Evolutionary conservation across 225 moss, liverwort and hornwort genomes (phyloP).

Genomic region (Pseudoscleropodium purum): DNA sequence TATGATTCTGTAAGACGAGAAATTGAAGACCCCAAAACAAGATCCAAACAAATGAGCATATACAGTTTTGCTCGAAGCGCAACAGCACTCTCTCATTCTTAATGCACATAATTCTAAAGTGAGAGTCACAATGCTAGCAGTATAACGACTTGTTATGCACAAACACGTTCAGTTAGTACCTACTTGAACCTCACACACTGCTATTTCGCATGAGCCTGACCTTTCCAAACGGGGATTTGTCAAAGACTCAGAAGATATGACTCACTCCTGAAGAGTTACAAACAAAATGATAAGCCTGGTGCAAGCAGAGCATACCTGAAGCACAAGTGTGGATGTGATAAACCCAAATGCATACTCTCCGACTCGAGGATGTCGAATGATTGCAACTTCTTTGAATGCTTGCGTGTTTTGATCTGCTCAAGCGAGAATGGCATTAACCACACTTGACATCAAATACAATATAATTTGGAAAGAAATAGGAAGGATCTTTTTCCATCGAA

Average conservation of each 20-base stretch:
- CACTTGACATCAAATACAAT: background rate
- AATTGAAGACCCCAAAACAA: background rate
- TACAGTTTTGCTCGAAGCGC: background rate
- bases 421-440: background rate
- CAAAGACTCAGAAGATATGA: background rate
- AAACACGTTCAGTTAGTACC: background rate
- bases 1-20: background rate
- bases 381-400: conserved; percentile 99
- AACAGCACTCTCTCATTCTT: background rate
- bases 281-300: background rate
- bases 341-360: conserved; percentile 98
- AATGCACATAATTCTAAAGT: background rate
- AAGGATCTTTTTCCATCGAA: background rate
- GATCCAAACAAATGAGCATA: background rate
- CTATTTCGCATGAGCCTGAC: background rate
- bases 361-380: conserved; percentile 92
- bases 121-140: background rate
- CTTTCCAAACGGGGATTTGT: background rate
- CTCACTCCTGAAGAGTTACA: background rate
- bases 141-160: background rate
- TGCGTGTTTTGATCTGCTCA: conserved; percentile 94
- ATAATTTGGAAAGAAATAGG: background rate
- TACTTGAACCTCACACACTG: background rate
- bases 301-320: conserved; percentile 51
- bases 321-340: conserved; percentile 82